Evolutionary conservation across 441 rosid genomes (phyloP).

Genomic region (Pelargonium australe): DNA sequence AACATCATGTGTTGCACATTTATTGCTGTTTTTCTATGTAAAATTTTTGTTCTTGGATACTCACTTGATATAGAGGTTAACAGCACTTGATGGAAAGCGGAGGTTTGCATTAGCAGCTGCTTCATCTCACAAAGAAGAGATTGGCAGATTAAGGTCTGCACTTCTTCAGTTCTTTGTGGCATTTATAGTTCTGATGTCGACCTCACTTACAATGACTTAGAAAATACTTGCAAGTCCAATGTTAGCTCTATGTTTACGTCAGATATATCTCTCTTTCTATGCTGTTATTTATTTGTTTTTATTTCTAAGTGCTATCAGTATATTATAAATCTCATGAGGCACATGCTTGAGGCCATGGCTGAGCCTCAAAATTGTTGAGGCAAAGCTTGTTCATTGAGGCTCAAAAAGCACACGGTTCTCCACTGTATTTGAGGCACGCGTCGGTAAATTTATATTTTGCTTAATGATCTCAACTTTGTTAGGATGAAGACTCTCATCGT

Average conservation of each 20-base stretch:
- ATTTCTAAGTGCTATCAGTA: no score
- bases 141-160: conserved; percentile 83
- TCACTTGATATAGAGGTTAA: conserved; percentile 59
- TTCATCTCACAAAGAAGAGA: conserved; percentile 83
- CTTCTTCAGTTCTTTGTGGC: conserved; percentile 21
- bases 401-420: no score
- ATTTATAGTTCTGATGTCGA: conserved; percentile 6
- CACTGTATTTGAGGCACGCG: no score
- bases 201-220: conserved; percentile 3
- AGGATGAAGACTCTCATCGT: no score
- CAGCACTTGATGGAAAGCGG: conserved; percentile 97
- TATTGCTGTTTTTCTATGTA: conserved; percentile 8
- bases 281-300: background rate
- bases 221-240: conserved; percentile 5
- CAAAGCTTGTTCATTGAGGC: no score
- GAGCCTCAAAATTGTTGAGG: no score
- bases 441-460: no score
- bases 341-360: no score
- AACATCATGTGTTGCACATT: background rate
- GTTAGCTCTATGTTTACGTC: background rate
- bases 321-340: no score
- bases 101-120: conserved; percentile 99
- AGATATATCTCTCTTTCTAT: background rate
- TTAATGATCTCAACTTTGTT: no score
- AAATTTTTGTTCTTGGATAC: background rate